Conservation (phyloP, 768 basidiomycete species). For the Ramaria sp. region DNA sequence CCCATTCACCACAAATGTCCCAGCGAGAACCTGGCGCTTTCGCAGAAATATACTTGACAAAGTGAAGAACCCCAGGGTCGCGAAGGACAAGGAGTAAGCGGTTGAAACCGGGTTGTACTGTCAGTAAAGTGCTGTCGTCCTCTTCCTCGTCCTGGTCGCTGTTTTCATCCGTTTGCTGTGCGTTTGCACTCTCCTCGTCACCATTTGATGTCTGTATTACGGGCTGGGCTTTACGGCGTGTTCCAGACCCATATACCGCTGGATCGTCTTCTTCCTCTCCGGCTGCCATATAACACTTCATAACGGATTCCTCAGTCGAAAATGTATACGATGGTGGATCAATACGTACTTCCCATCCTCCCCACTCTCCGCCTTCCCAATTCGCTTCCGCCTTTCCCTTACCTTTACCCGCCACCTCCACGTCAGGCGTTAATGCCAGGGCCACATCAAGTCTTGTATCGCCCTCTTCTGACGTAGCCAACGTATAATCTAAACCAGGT, state of each 20-base stretch:
- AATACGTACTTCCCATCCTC: constrained; percentile 78
- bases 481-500: constrained; percentile 89
- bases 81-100: constrained; percentile 79
- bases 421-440: constrained; percentile 70
- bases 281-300: constrained; percentile 86
- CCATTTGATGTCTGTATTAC: constrained; percentile 8
- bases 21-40: constrained; percentile 84
- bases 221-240: constrained; percentile 28
- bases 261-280: constrained; percentile 94
- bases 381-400: constrained; percentile 18
- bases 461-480: constrained; percentile 77
- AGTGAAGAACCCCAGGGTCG: constrained; percentile 88
- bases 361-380: constrained; percentile 72
- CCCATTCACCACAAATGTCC: constrained; percentile 90
- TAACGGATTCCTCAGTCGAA: background rate
- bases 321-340: background rate
- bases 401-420: constrained; percentile 28
- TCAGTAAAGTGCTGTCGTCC: constrained; percentile 71
- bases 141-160: constrained; percentile 44
- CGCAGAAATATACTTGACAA: constrained; percentile 91
- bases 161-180: constrained; percentile 4
- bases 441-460: constrained; percentile 81
- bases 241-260: constrained; percentile 72
- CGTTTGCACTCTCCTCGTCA: constrained; percentile 10
- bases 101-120: constrained; percentile 86